Base-by-base conservation (phyloP, 768 basidiomycete species). In the Pleurotus platypus region DNA sequence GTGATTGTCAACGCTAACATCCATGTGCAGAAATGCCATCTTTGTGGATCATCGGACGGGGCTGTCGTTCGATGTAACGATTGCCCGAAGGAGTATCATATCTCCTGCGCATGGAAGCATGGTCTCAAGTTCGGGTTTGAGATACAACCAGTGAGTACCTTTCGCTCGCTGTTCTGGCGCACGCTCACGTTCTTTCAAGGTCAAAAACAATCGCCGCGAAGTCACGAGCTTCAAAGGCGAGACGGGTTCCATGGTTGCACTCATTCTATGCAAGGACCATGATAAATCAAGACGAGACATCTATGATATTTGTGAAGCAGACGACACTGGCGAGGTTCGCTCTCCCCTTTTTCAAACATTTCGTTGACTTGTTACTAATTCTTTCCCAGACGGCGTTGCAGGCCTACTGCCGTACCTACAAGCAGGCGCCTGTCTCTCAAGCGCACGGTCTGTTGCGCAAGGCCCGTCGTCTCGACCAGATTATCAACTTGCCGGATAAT, bases 61-160 rank as follows among this genome's bases (percentile, higher is more conserved):
- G 91, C 92, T 2, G 88, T 90, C 40, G 77, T 95, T 26, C 82
- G 85, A 43, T 99, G 97, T 73, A 81, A 75, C 42, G 93, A 94
- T 64, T 98, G 97, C 67, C 70, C 73, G 13, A 82, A 79, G 51
- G 85, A 90, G 61, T 94, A 87, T 68, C 97, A 99, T 68, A 78
- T 87, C 6, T 87, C 92, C 0, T 99, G 97, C 69, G 97, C 93
- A 16, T 98, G 92, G 91, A 81, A 78, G 54, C 76, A 85, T 40
- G 89, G 89, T 0, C 84, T 89, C 73, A 87, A 78, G 62, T 94
- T 98, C 62, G 94, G 92, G 26, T 97, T 99, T 70, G 95, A 98
- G 73, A 83, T 98, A 40, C 88, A 89, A 64, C 81, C 87, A 37
- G 93, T 90, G 62, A 66, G 87, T 72, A 15, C 1, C 39, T 8